Evolutionary conservation across 805 yeast species (phyloP), one percentile per base, ranked within the genome.

Genomic region (Hanseniaspora meyeri): DNA sequence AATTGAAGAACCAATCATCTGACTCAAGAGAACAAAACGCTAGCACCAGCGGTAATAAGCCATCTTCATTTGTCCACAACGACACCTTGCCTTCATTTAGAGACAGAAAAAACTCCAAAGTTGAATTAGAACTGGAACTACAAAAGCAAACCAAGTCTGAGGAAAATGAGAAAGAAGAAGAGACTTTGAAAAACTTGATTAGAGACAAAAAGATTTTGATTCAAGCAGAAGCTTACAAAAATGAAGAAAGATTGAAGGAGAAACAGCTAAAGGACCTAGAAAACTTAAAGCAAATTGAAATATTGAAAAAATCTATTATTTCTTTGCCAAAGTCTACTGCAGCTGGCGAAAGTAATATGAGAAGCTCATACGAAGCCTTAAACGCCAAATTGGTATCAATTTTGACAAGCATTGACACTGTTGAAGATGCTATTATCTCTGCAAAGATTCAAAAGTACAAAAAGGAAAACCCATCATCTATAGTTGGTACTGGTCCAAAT

Each of bases 401-500:
- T 57, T 79, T 90, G 51, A 70, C 78, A 12, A 77, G 77, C 47
- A 83, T 93, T 56, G 72, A 79, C 46, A 66, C 76, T 34, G 76
- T 83, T 37, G 95, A 87, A 61, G 77, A 77, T 31, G 82, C 83
- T 42, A 85, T 91, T 57, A 77, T 85, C 16, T 70, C 72, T 29
- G 78, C 84, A 1, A 87, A 82, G 62, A 73, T 85, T 57, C 85
- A 83, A 61, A 64, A 84, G 16, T 80, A 78, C 66, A 80, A 83
- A 62, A 67, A 77, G 61, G 80, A 79, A 60, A 77, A 85, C 63
- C 96, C 96, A 11, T 77, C 80, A 1, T 75, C 82, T 3, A 75
- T 88, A 69, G 73, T 75, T 31, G 97, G 96, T 4, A 79, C 93
- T 6, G 97, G 97, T 8, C 84, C 88, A 49, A 81, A 84, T 64